Evolutionary conservation across 331 rosid species (phyloP), one percentile per base, ranked within the genome.

Genomic region (Dryas integrifolia): DNA sequence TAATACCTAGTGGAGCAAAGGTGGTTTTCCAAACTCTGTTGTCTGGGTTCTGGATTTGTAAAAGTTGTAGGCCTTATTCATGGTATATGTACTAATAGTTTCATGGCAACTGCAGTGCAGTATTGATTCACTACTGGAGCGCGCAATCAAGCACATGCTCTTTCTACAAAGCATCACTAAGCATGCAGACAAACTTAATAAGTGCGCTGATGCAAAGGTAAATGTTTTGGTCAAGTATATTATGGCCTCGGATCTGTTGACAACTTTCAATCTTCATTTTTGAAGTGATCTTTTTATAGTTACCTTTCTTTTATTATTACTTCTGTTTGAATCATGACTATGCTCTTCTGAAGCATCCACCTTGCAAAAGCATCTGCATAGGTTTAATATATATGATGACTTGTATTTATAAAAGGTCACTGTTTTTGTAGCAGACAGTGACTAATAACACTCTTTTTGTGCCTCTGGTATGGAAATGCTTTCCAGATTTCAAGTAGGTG

Each of bases 91-190:
- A 63, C 87, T 86, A 61, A 86, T 53, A 11, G 18, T 75, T 73
- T 79, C 69, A 35, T 77, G 69, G 39, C 78, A 35, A 58, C 62
- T 76, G 59, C 99, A 95, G 99, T 92, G 99, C 84, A 95, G 99
- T 70, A 95, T 95, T 71, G 99, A 95, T 87, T 92, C 99, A 30
- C 85, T 95, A 71, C 85, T 95, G 88, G 99, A 95, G 79, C 94
- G 93, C 55, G 77, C 98, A 30, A 87, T 92, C 85, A 88, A 92
- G 94, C 97, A 95, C 94, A 85, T 92, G 98, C 84, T 92, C 18
- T 95, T 92, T 84, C 88, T 95, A 84, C 99, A 95, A 80, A 81
- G 99, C 85, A 67, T 90, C 74, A 81, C 96, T 58, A 95, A 88
- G 87, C 98, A 95, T 81, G 97, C 97, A 21, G 99, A 88, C 83